Percentiles rank a stretch among this genome's conserved stretches.
phyloP scores from a whole-genome alignment of 495 filamentous ascomycete species.

The Penicillium diatomitis region DNA sequence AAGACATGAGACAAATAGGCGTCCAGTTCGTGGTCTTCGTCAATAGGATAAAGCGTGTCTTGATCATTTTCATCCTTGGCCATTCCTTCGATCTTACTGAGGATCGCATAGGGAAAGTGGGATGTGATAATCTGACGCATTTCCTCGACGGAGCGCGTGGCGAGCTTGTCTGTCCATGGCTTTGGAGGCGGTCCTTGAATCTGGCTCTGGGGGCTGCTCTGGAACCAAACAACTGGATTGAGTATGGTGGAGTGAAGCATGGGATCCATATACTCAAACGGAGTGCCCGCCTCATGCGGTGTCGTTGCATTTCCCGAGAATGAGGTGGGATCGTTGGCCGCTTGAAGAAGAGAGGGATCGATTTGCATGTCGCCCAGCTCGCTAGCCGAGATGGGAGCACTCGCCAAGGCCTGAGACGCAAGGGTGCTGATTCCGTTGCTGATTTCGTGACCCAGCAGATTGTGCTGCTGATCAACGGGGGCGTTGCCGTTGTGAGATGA shows the following conservation, averaged over 20 bases:
- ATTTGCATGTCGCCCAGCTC: constrained; percentile 54
- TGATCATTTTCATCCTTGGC: constrained; percentile 49
- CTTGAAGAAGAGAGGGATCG: constrained; percentile 50
- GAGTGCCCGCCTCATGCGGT: constrained; percentile 30
- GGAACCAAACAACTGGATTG: constrained; percentile 54
- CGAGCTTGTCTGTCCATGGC: constrained; percentile 56
- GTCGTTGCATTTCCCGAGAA: constrained; percentile 22
- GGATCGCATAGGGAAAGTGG: constrained; percentile 45
- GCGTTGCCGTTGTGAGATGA: constrained; percentile 2
- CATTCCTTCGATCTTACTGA: constrained; percentile 55
- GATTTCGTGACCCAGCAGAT: constrained; percentile 22
- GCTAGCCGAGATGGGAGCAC: constrained; percentile 30
- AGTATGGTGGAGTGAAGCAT: constrained; percentile 19
- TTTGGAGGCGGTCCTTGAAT: constrained; percentile 31
- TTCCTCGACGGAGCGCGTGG: constrained; percentile 44
- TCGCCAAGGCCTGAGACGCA: constrained; percentile 42
- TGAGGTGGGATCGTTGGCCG: constrained; percentile 40
- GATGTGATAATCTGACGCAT: constrained; percentile 44
- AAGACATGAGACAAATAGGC: constrained; percentile 57
- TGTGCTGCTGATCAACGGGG: constrained; percentile 7
- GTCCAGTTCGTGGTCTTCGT: constrained; percentile 59
- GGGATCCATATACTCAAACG: constrained; percentile 31
- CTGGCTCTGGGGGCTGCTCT: constrained; percentile 46
- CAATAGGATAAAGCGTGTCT: constrained; percentile 50
- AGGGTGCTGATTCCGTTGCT: constrained; percentile 45